Evolutionary conservation across 2,329 filamentous ascomycete species (phyloP), one percentile per base, ranked within the genome.

Genomic region (Tolypocladium pustulatum): DNA sequence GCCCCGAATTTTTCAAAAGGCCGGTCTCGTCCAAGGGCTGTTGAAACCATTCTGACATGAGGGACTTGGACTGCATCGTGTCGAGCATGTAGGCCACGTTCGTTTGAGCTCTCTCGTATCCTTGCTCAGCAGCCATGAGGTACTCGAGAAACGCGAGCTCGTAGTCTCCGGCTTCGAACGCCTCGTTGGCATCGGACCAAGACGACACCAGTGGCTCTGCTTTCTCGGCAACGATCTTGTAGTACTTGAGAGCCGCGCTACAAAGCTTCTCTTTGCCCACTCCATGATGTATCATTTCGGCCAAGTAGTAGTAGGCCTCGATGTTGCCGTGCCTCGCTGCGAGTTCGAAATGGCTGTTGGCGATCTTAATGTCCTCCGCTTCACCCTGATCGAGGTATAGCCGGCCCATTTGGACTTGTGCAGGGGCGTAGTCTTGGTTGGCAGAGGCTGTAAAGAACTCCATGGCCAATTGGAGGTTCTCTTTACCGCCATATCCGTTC

Each of bases 21-120:
- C 63, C 68, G 66, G 62, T 65, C 34, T 62, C 62, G 25, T 68
- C 64, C 22, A 57, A 61, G 8, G 70, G 61, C 72, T 69, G 80
- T 30, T 84, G 71, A 4, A 86, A 66, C 61, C 84, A 78, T 15
- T 76, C 72, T 1, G 65, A 60, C 3, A 72, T 13, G 8, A 69
- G 67, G 17, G 70, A 57, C 49, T 64, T 65, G 7, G 86, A 88
- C 62, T 82, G 83, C 58, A 83, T 79, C 54, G 90, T 84, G 67
- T 97, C 92, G 5, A 97, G 81, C 60, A 97, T 79, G 69, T 87
- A 94, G 7, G 91, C 92, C 2, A 96, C 89, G 61, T 97, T 97
- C 56, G 91, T 90, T 72, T 97, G 92, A 0, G 88, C 91, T 63
- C 83, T 84, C 69, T 97, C 92, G 64, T 94, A 96, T 17, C 92